These are phyloP conservation scores for Neolentinus lepideus DNA, from an alignment of 1,284 basidiomycete genomes.

Conservation along the genomic window DNA sequence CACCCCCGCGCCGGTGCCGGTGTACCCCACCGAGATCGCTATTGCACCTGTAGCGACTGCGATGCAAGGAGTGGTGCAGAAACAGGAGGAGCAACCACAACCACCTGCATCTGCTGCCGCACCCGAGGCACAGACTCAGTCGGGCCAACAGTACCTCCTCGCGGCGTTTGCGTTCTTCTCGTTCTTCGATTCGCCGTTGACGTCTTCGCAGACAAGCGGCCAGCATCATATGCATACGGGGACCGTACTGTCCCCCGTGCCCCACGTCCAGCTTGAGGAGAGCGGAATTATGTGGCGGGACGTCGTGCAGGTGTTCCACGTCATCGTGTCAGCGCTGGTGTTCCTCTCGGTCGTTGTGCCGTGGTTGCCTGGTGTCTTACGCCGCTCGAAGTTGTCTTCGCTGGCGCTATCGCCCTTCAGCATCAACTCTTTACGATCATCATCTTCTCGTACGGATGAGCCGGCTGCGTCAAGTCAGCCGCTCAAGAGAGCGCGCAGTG, in stretches of 20 bases:
- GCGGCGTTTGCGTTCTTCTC: constrained; percentile 73
- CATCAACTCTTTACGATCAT: not conserved
- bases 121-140: not conserved
- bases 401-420: constrained; percentile 18
- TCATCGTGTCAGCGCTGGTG: constrained; percentile 54
- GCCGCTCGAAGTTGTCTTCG: constrained; percentile 13
- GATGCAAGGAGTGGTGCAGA: not conserved
- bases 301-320: constrained; percentile 48
- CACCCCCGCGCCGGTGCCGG: constrained; percentile 15
- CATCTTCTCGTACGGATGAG: not conserved
- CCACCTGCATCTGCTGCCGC: not conserved
- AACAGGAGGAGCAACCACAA: constrained; percentile 2
- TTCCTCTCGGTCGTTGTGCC: constrained; percentile 49
- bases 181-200: constrained; percentile 66
- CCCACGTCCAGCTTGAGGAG: constrained; percentile 3
- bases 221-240: constrained; percentile 25
- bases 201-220: constrained; percentile 26
- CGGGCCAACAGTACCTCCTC: constrained; percentile 56
- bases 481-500: not conserved
- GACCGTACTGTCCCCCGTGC: constrained; percentile 18
- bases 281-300: constrained; percentile 38
- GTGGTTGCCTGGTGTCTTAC: constrained; percentile 31
- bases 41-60: not conserved
- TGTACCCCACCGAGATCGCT: not conserved
- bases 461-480: not conserved